A percentile compares a stretch with the other conserved stretches of the same genome.
Evolutionary conservation across 177 flowering plant genomes (phyloP).

Genomic region (Vitis hybrid): DNA sequence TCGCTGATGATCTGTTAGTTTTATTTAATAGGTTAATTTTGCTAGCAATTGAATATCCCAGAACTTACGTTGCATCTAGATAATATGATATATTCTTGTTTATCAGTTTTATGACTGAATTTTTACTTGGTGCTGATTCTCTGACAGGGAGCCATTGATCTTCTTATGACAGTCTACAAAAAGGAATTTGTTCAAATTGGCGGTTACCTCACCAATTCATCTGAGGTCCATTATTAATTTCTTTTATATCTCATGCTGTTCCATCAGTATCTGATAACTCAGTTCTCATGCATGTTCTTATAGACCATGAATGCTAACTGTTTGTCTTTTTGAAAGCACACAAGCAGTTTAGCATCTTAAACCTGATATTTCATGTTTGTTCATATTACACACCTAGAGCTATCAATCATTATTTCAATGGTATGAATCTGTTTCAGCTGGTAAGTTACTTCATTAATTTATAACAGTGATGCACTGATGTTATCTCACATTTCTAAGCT

Average conservation of each 20-base stretch:
- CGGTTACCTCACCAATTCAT: slow-evolving; percentile 35
- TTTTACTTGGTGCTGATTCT: neutral
- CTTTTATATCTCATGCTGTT: neutral
- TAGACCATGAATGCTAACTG: neutral
- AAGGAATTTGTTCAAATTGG: slow-evolving; percentile 37
- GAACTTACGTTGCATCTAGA: neutral
- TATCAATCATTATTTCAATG: neutral
- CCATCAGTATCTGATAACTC: neutral
- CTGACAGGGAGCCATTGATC: slow-evolving; percentile 37
- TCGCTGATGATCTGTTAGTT: neutral
- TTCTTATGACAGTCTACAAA: slow-evolving; percentile 34
- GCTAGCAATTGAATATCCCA: neutral
- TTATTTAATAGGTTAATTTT: neutral
- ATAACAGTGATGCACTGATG: too few relatives aligned
- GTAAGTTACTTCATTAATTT: too few relatives aligned
- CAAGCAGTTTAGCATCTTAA: neutral
- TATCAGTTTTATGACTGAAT: neutral
- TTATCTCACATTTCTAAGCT: too few relatives aligned
- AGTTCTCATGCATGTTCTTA: neutral
- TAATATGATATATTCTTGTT: neutral
- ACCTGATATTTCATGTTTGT: neutral
- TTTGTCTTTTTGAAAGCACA: neutral
- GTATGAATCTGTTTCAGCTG: too few relatives aligned
- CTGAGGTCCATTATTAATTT: slow-evolving; percentile 25
- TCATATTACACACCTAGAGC: neutral